Base-by-base conservation (phyloP, 2,329 filamentous ascomycete genomes). In the Colletotrichum tofieldiae region DNA sequence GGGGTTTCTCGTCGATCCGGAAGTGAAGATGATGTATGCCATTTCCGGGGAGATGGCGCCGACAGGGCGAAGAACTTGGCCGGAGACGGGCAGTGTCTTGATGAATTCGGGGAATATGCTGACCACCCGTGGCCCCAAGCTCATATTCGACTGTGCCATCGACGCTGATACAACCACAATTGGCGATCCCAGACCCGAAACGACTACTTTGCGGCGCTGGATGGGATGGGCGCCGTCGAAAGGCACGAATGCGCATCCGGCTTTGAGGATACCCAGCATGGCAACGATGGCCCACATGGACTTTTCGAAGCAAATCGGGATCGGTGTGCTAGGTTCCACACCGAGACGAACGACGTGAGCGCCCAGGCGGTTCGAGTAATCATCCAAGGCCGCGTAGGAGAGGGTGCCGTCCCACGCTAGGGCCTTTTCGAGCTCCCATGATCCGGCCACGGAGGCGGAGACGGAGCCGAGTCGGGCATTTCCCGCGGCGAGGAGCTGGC, bases 1-100 rank as follows among this genome's bases (percentile, higher is more conserved):
- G 12, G 85, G 85, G 39, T 79, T 78, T n/a, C 84, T 86, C 6
- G 84, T 87, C 45, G 83, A 86, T 20, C 86, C 86, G 16, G 85
- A 75, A 5, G 75, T 77, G 43, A 74, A 76, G 61, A 77, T 85
- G 75, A 87, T 84, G 29, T 77, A 77, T 16, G 77, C 76, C 12
- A 72, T 51, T 41, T 76, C 74, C 39, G 37, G 35, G 29, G 61
- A 47, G 41, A 14, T 35, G 41, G 5, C 5, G 58, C 16, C 16
- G 51, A 12, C 51, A 26, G 49, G 45, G 52, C 18, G 26, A 49
- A 47, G 58, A 49, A 47, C 14, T 11, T 29, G 26, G 51, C 51
- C 5, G 12, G 51, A 54, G 51, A 54, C 26, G 11, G 51, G 51
- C 51, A 54, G 51, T 12, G 51, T 54, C 18, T 12, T 18, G 14